Evolutionary conservation across 495 filamentous ascomycete species (phyloP).

Genomic region (Friedmanniomyces endolithicus): DNA sequence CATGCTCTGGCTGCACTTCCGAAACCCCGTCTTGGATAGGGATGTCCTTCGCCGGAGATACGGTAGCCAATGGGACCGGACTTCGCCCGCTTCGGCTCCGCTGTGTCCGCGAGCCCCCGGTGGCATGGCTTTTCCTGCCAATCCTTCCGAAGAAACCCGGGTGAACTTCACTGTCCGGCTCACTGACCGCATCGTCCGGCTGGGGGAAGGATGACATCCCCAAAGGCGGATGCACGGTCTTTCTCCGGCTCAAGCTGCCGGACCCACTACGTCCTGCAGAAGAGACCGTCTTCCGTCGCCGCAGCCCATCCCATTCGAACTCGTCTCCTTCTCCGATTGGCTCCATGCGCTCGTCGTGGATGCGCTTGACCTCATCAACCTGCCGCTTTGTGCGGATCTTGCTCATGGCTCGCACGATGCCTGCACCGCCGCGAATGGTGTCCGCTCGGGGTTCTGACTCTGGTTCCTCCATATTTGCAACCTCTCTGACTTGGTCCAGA

Average conservation of each 20-base stretch:
- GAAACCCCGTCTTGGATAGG: not conserved
- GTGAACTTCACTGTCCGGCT: constrained; percentile 30
- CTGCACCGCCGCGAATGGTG: constrained; percentile 82
- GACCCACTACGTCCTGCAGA: constrained; percentile 22
- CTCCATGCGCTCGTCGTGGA: constrained; percentile 68
- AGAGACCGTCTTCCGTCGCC: constrained; percentile 61
- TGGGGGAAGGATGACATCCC: constrained; percentile 81
- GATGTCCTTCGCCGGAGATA: constrained; percentile 1
- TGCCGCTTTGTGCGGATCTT: constrained; percentile 65
- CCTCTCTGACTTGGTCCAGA: constrained; percentile 85
- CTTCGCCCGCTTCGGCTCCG: constrained; percentile 8
- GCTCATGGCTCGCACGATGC: constrained; percentile 77
- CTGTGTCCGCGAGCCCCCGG: not conserved
- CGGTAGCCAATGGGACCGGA: constrained; percentile 14
- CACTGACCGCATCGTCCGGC: constrained; percentile 45
- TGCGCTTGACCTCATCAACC: constrained; percentile 62
- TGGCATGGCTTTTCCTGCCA: constrained; percentile 1
- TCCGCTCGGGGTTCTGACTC: constrained; percentile 94
- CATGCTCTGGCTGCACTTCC: constrained; percentile 17
- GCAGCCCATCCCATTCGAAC: constrained; percentile 87
- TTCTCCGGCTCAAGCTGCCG: constrained; percentile 32
- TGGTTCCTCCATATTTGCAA: constrained; percentile 86
- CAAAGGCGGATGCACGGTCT: constrained; percentile 62
- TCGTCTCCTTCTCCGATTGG: constrained; percentile 64
- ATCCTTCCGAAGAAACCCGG: constrained; percentile 34